Evolutionary conservation across 176 grass and related monocot species (phyloP).

Genomic region (Cenchrus fungigraminus): DNA sequence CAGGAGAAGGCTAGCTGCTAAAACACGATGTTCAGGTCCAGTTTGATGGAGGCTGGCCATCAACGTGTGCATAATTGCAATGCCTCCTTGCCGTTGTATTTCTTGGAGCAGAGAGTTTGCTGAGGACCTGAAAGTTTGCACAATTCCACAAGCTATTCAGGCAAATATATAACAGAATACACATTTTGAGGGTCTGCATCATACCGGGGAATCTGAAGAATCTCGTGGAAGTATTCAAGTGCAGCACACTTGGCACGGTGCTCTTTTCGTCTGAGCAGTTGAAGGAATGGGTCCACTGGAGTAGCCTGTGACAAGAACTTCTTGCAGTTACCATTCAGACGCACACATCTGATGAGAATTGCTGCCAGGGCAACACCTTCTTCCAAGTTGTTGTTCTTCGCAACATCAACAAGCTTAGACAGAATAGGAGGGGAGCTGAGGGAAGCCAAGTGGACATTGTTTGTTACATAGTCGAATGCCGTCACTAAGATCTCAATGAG

Average conservation of each 20-base stretch:
- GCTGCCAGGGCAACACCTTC: conserved; percentile 86
- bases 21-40: conserved; percentile 71
- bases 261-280: conserved; percentile 85
- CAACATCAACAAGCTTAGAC: conserved; percentile 79
- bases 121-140: conserved; percentile 67
- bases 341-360: conserved; percentile 90
- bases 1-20: conserved; percentile 90
- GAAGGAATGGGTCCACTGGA: conserved; percentile 91
- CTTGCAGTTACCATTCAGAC: conserved; percentile 83
- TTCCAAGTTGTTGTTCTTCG: conserved; percentile 86
- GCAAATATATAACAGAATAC: conserved; percentile 11
- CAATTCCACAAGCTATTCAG: conserved; percentile 40
- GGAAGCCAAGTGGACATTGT: conserved; percentile 88
- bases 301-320: conserved; percentile 96
- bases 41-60: conserved; percentile 79
- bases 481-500: conserved; percentile 98
- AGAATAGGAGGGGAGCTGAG: conserved; percentile 82
- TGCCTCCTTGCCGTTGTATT: conserved; percentile 69
- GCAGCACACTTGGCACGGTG: conserved; percentile 63
- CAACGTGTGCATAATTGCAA: conserved; percentile 81
- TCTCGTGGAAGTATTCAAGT: conserved; percentile 98
- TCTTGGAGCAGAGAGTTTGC: conserved; percentile 71
- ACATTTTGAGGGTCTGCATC: conserved; percentile 37
- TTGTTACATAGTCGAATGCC: conserved; percentile 98
- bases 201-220: conserved; percentile 89